Base-by-base conservation (phyloP, 495 filamentous ascomycete genomes). In the Annulohypoxylon stygium region DNA sequence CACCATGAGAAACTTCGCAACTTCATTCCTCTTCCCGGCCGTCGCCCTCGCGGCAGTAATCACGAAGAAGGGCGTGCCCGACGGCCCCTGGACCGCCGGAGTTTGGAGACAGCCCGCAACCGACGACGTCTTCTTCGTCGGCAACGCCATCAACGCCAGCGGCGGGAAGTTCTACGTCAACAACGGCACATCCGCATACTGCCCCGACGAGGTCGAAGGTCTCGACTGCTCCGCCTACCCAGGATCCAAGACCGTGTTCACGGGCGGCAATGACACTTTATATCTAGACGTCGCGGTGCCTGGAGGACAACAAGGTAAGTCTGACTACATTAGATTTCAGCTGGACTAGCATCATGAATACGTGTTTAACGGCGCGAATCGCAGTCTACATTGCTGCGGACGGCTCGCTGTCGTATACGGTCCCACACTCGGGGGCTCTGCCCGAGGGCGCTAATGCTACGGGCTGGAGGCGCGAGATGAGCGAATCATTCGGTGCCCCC, bases 161-260 rank as follows among this genome's bases (percentile, higher is more conserved):
- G 72, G 67, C 16, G 75, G 75, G 26, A 78, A 78, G 61, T 78
- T 78, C 65, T 78, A 39, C 53, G 43, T 78, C 34, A 63, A 75
- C 67, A 75, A 34, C 30, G 11, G 58, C 57, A 65, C 75, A 2
- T 69, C 69, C 16, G 67, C 77, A 3, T 75, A 77, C 63, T 78
- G 77, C 23, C 77, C 77, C 7, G 39, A 23, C 2, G 66, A 54
- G 11, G 66, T 75, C 5, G 37, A 60, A 12, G 53, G 48, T 20
- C 59, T 78, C 14, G 70, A 77, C 34, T 78, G 77, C 48, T 30
- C 77, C 12, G 4, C 2, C 2, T 78, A 64, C 54, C 51, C 69
- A 2, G 75, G 77, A 2, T 63, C 63, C 33, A 60, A 34, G 18
- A 78, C 76, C 10, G 73, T 68, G n/a, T 67, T 78, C 26, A 18